Base-by-base conservation (phyloP, 345 rosid genomes). In the Salix purpurea region DNA sequence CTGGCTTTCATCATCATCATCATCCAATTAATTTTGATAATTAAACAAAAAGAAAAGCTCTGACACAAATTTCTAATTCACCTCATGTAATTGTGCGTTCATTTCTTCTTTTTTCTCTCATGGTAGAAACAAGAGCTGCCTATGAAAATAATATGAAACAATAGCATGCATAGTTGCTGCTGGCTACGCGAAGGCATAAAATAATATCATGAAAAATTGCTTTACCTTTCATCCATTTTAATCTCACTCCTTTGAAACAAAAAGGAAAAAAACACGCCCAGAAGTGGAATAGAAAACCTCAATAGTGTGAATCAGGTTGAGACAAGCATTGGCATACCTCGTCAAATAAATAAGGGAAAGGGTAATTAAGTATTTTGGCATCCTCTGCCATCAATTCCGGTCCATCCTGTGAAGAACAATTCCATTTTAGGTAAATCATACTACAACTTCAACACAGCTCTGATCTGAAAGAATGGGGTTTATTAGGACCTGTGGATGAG, bases 321-420 rank as follows among this genome's bases (percentile, higher is more conserved):
- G 32, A 21, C 37, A 52, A 52, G 58, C 68, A 79, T 52, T 28
- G 34, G 60, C 74, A 65, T 76, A 94, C 96, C 91, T 94, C 91
- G 67, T 92, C 96, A 78, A 88, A 91, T 52, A 94, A 84, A 83
- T 92, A 94, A 58, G 96, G 98, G 81, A 94, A 94, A 19, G 96
- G 94, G 62, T 92, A 94, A 2, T 84, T 84, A 77, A 86, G 87
- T 28, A 36, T 65, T 79, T 86, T 87, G 52, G 97, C 97, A 34
- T 94, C 98, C 76, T 94, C 93, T 61, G 97, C 94, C 94, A 92
- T 94, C 67, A 90, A 90, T 77, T 90, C 85, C 0, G 96, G 97
- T 76, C 98, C 98, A 87, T 94, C 98, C 97, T 94, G 86, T 60
- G 84, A 84, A 81, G 74, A 83, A 71, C 19, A 77, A 77, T 75